Conservation (phyloP, 352 stramenopile species). For the Phytophthora colocasiae region DNA sequence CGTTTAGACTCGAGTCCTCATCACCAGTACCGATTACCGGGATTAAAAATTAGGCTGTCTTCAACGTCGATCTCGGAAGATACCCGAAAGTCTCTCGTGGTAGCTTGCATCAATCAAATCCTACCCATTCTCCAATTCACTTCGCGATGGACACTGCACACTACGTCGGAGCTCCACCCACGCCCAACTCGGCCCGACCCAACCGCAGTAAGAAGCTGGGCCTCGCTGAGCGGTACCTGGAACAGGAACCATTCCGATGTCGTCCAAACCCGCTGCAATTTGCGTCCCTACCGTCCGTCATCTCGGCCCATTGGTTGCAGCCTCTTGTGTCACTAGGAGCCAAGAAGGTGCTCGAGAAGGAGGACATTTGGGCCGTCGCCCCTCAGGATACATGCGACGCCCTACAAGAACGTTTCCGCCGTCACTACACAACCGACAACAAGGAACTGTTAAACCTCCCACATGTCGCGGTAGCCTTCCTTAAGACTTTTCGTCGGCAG, state of each 20-base stretch:
- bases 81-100: too few relatives aligned
- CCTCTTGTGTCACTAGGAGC: constrained; percentile 40
- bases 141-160: constrained; percentile 19
- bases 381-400: constrained; percentile 32
- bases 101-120: constrained; percentile 12
- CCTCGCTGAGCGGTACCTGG: constrained; percentile 23
- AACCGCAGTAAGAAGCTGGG: constrained; percentile 18
- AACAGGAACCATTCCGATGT: constrained; percentile 21
- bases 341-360: constrained; percentile 42
- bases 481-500: constrained; percentile 35
- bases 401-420: constrained; percentile 31
- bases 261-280: constrained; percentile 44
- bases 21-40: background rate
- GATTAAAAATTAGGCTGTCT: constrained; percentile 6
- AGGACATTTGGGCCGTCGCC: constrained; percentile 39
- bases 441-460: constrained; percentile 20
- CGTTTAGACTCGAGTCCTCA: constrained; percentile 13
- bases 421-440: constrained; percentile 10
- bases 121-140: constrained; percentile 23
- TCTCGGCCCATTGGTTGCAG: constrained; percentile 42
- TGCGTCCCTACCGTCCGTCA: constrained; percentile 37
- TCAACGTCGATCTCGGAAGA: constrained; percentile 17
- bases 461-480: constrained; percentile 26
- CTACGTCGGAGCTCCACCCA: constrained; percentile 21
- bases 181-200: background rate